Base-by-base conservation (phyloP, 192 early-diverging fungal species). In the Entomortierella lignicola region DNA sequence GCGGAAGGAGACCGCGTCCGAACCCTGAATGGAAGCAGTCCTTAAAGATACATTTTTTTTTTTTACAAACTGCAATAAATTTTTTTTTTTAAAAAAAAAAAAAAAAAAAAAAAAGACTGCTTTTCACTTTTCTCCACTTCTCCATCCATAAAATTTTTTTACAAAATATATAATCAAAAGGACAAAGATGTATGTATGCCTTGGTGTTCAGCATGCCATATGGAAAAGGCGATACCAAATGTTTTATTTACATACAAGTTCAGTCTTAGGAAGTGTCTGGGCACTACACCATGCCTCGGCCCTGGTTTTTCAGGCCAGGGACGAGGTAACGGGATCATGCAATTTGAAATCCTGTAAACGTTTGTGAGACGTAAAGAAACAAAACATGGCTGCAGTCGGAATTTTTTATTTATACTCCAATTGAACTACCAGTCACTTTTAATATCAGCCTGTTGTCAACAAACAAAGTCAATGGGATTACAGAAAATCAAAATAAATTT, bases 261-360 rank as follows among this genome's bases (percentile, higher is more conserved):
- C 68, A 50, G 48, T 70, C 68, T 70, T 70, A 70, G 68, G 68
- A 70, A 70, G 68, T 70, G 68, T 70, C 68, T 70, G 68, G 68
- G 68, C 68, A 70, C 68, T 70, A n/a, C 10, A 58, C 68, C 68
- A 70, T 58, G 68, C 68, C 57, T 60, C 39, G 8, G 15, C 32
- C 47, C 23, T 34, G 48, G 68, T 70, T 70, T 70, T 70, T 70
- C 68, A 70, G 68, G 68, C 68, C 51, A 34, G 7, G 39, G 59
- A 12, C 27, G 23, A 55, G 59, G 68, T 70, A 41, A 61, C 52
- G 69, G 53, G 18, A 53, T 55, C 69, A 71, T 71, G 69, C 69
- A 71, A 71, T 71, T 71, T 71, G 69, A 71, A 71, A 71, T 71
- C 69, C 69, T 71, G 58, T 71, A 55, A 60, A 60, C 42, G 58